Evolutionary conservation across 495 filamentous ascomycete species (phyloP).

Genomic region (Eremomyces bilateralis): DNA sequence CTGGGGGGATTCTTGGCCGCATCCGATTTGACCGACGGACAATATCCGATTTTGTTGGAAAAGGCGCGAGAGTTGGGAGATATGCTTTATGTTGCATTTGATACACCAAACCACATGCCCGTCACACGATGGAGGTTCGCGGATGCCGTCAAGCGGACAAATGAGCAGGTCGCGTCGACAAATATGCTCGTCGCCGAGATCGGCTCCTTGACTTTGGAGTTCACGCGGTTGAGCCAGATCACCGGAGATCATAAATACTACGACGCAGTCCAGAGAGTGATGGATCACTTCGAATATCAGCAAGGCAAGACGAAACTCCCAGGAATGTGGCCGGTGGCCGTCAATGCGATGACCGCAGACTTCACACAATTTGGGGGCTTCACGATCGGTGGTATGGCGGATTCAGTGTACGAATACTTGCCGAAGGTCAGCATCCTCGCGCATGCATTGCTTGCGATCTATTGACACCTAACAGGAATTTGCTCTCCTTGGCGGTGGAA

Average conservation of each 20-base stretch:
- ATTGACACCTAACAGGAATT: slow-evolving; percentile 4
- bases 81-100: slow-evolving; percentile 23
- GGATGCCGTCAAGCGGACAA: background rate
- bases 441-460: background rate
- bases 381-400: slow-evolving; percentile 19
- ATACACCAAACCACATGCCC: slow-evolving; percentile 21
- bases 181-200: slow-evolving; percentile 14
- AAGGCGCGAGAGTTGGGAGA: slow-evolving; percentile 22
- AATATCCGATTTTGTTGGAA: slow-evolving; percentile 17
- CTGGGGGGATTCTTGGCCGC: slow-evolving; percentile 29
- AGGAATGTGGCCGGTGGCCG: slow-evolving; percentile 18
- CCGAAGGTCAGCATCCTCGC: slow-evolving; percentile 8
- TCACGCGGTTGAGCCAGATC: slow-evolving; percentile 19
- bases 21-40: slow-evolving; percentile 25
- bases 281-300: slow-evolving; percentile 12
- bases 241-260: slow-evolving; percentile 18
- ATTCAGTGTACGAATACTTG: slow-evolving; percentile 21
- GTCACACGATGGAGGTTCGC: slow-evolving; percentile 10
- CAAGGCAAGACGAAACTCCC: slow-evolving; percentile 18
- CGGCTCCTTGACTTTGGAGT: slow-evolving; percentile 21
- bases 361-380: slow-evolving; percentile 11
- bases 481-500: slow-evolving; percentile 17
- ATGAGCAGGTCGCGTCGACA: slow-evolving; percentile 9
- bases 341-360: slow-evolving; percentile 9
- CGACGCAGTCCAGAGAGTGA: slow-evolving; percentile 19